Conservation (phyloP, 257 asterid genomes). For the Mitragyna speciosa region DNA sequence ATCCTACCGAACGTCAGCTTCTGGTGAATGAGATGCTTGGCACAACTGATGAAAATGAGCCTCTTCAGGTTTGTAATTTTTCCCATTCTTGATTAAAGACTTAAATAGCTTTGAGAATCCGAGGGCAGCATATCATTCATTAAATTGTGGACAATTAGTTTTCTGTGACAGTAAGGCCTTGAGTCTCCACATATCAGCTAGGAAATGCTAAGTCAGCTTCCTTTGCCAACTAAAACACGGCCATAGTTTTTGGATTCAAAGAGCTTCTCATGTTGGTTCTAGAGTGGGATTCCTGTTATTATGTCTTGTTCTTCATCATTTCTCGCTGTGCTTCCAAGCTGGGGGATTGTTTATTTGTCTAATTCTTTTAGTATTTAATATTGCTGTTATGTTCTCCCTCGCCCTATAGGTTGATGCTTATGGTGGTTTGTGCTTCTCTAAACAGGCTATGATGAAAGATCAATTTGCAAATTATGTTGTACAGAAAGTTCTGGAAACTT, state of each 20-base stretch:
- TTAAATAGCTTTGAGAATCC: too few species aligned
- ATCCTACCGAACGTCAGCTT: conserved; percentile 71
- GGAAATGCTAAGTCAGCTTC: neutral
- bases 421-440: neutral
- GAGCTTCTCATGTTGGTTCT: neutral
- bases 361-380: neutral
- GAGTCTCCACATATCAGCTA: neutral
- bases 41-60: conserved; percentile 93
- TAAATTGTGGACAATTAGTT: neutral
- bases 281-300: too few species aligned
- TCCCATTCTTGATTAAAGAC: neutral
- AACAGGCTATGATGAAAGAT: conserved; percentile 49
- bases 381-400: neutral
- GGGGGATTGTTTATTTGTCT: neutral
- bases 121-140: neutral
- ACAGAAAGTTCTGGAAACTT: conserved; percentile 50
- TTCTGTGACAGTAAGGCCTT: neutral
- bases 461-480: conserved; percentile 53
- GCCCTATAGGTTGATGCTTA: neutral
- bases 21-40: conserved; percentile 98
- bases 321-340: neutral
- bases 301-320: neutral
- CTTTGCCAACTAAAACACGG: neutral
- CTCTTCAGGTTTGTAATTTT: conserved; percentile 72
- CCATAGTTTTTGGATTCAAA: neutral